A percentile compares a stretch with the other conserved stretches of the same genome.
These are phyloP conservation scores for Rubroboletus pulcherrimus DNA, from an alignment of 768 basidiomycete species.

Conservation along the genomic window DNA sequence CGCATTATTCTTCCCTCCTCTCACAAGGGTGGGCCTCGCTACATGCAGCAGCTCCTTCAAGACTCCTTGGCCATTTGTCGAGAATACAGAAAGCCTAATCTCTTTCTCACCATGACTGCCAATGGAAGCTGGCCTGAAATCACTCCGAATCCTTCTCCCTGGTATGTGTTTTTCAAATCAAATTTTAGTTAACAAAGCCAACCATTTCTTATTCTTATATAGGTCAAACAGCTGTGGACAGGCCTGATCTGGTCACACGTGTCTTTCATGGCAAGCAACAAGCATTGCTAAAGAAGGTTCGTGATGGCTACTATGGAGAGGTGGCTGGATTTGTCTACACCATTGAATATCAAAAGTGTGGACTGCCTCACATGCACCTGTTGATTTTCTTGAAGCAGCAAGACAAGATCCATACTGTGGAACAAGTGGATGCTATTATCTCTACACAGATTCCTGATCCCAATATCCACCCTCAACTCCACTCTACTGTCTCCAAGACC, in stretches of 20 bases:
- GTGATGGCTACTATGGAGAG: conserved; percentile 39
- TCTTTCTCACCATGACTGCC: conserved; percentile 52
- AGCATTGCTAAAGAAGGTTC: conserved; percentile 35
- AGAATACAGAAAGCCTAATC: conserved; percentile 34
- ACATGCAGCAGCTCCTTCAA: conserved; percentile 43
- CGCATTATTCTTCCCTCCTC: conserved; percentile 31
- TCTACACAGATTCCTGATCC: background rate
- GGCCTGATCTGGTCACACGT: conserved; percentile 44
- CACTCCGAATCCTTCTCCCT: conserved; percentile 32
- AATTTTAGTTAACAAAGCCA: background rate
- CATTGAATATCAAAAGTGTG: conserved; percentile 34
- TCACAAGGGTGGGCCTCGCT: conserved; percentile 35
- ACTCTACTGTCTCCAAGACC: background rate
- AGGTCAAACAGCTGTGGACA: conserved; percentile 37
- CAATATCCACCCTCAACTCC: background rate
- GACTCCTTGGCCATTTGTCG: conserved; percentile 45
- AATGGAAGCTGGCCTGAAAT: conserved; percentile 52
- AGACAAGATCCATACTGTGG: background rate
- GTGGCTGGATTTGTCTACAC: conserved; percentile 44
- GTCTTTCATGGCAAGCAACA: conserved; percentile 45
- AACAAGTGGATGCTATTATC: background rate
- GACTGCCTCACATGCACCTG: background rate
- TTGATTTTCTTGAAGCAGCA: background rate
- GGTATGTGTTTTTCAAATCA: conserved; percentile 8
- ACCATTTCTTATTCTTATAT: background rate